Conservation (phyloP, 2,329 filamentous ascomycete genomes). For the Pseudocercospora cruenta region DNA sequence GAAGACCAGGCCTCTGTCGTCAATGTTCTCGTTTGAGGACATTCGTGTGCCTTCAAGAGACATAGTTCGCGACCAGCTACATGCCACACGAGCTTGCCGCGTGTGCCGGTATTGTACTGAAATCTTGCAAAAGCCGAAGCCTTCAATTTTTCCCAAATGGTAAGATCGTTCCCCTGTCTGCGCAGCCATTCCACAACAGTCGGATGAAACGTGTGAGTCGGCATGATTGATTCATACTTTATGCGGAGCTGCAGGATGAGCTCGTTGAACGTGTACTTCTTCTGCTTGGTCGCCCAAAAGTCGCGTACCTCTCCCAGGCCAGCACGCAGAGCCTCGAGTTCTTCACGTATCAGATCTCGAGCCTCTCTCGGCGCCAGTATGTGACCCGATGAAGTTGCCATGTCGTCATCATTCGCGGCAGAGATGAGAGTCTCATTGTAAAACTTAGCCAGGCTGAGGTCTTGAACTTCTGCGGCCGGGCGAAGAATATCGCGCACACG, state of each 20-base stretch:
- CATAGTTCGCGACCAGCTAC: conserved; percentile 48
- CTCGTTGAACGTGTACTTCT: conserved; percentile 11
- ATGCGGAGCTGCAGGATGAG: conserved; percentile 11
- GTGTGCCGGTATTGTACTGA: conserved; percentile 25
- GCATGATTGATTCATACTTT: conserved; percentile 26
- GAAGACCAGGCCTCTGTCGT: conserved; percentile 30
- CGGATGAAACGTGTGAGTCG: conserved; percentile 16
- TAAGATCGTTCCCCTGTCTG: conserved; percentile 21
- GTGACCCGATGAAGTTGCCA: background rate
- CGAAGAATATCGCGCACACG: conserved; percentile 20
- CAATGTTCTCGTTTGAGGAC: conserved; percentile 21
- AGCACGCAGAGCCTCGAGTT: conserved; percentile 17
- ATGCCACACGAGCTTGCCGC: conserved; percentile 40
- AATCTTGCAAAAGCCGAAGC: conserved; percentile 48
- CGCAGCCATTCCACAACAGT: conserved; percentile 28
- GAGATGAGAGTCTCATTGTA: conserved; percentile 12
- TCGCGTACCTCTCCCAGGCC: conserved; percentile 8
- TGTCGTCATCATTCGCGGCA: background rate
- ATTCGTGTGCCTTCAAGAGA: conserved; percentile 39
- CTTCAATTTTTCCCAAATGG: conserved; percentile 50
- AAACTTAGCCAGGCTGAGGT: conserved; percentile 13
- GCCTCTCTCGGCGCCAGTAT: background rate
- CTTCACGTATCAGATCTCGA: conserved; percentile 1
- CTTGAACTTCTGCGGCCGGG: background rate
- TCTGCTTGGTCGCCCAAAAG: conserved; percentile 5